These are phyloP conservation scores for Alternaria triticina DNA, from an alignment of 2,329 filamentous ascomycete genomes.

Conservation along the genomic window DNA sequence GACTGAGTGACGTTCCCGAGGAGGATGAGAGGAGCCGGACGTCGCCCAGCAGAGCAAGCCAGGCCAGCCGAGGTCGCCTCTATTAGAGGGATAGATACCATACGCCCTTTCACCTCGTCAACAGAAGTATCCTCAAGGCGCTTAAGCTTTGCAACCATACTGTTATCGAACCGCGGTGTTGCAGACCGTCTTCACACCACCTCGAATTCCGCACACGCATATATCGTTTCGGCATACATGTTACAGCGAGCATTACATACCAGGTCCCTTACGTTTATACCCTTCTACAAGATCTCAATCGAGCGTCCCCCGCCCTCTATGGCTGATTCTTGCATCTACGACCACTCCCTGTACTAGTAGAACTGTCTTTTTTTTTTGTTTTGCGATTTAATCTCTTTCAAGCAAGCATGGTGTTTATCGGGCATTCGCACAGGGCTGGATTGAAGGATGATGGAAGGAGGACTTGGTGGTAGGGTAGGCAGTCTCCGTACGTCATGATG, in stretches of 20 bases:
- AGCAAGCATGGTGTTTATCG: constrained; percentile 20
- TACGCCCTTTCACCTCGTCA: background rate
- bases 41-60: constrained; percentile 46
- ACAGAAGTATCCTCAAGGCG: background rate
- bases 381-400: background rate
- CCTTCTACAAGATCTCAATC: constrained; percentile 12
- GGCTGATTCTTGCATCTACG: constrained; percentile 5
- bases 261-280: constrained; percentile 4
- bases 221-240: constrained; percentile 9
- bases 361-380: background rate
- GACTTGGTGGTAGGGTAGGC: background rate
- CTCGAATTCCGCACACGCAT: constrained; percentile 6
- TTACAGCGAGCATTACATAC: constrained; percentile 14
- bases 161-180: background rate
- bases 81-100: constrained; percentile 17
- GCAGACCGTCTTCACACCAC: background rate
- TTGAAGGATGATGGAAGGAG: background rate
- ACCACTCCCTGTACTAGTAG: constrained; percentile 19
- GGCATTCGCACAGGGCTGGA: constrained; percentile 2
- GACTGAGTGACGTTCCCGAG: constrained; percentile 50
- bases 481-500: background rate
- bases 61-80: constrained; percentile 37
- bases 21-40: constrained; percentile 50
- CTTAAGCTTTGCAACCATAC: background rate
- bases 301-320: background rate